Evolutionary conservation across 768 basidiomycete genomes (phyloP).

Genomic region (Roridomyces roridus): DNA sequence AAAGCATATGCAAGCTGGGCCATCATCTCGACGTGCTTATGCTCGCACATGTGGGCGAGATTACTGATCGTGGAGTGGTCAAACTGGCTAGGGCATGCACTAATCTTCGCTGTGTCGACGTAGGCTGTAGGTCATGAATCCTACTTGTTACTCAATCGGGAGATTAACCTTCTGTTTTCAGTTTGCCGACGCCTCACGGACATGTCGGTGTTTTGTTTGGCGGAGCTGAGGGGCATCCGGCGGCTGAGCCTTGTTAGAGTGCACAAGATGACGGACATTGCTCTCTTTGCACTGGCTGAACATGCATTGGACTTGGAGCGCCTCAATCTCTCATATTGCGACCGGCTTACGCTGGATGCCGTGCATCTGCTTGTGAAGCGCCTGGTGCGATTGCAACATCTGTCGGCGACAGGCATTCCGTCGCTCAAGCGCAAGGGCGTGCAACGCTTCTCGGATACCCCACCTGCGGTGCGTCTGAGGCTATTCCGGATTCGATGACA

Average conservation of each 20-base stretch:
- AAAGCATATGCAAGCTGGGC: conserved; percentile 73
- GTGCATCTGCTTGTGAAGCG: conserved; percentile 71
- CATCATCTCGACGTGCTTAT: conserved; percentile 80
- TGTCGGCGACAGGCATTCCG: conserved; percentile 82
- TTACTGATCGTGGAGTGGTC: conserved; percentile 81
- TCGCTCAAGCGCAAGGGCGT: conserved; percentile 74
- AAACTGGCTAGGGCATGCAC: conserved; percentile 72
- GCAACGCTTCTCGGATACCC: conserved; percentile 75
- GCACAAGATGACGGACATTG: conserved; percentile 83
- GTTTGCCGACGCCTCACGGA: conserved; percentile 88
- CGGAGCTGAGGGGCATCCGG: conserved; percentile 69
- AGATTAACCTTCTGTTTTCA: conserved; percentile 34
- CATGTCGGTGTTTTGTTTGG: conserved; percentile 82
- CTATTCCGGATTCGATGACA: conserved; percentile 14
- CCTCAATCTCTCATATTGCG: conserved; percentile 88
- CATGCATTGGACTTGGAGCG: conserved; percentile 74
- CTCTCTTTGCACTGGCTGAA: conserved; percentile 78
- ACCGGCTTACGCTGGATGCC: conserved; percentile 76
- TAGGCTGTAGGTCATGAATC: conserved; percentile 74
- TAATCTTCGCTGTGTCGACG: conserved; percentile 80
- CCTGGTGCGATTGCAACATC: conserved; percentile 67
- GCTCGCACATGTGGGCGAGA: conserved; percentile 77
- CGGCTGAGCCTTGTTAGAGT: conserved; percentile 84
- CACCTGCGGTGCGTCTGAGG: conserved; percentile 60
- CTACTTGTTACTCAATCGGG: background rate